Percentiles rank a stretch among this genome's conserved stretches.
These are phyloP conservation scores for Inga laurina DNA, from an alignment of 306 rosid species.

Conservation along the genomic window DNA sequence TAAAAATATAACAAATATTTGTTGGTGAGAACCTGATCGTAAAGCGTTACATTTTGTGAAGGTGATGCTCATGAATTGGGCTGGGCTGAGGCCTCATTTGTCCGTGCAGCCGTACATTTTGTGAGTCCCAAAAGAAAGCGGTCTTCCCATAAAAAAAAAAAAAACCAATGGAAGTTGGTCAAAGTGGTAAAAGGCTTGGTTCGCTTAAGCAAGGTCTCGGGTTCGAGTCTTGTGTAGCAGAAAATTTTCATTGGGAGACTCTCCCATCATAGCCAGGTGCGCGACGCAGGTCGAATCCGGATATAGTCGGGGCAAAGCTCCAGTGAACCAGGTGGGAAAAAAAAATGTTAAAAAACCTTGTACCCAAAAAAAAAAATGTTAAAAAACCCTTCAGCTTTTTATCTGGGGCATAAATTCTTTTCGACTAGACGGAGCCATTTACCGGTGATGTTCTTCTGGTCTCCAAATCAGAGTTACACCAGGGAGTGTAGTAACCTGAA, in stretches of 20 bases:
- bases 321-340: rapidly evolving
- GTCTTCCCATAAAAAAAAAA: no score
- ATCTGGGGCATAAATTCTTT: background rate
- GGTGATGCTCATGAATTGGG: background rate
- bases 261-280: no score
- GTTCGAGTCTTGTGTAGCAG: no score
- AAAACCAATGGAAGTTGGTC: no score
- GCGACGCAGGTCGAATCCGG: no score
- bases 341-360: background rate
- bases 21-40: background rate
- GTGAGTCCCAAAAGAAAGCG: background rate
- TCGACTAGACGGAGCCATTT: background rate
- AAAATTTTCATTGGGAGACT: no score
- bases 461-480: background rate
- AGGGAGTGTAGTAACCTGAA: background rate
- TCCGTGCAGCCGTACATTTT: background rate
- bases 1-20: background rate
- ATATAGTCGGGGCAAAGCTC: no score
- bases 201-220: no score
- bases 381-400: background rate
- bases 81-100: background rate
- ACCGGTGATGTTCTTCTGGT: background rate
- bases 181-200: no score
- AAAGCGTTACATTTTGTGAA: background rate
- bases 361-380: rapidly evolving